Conservation (phyloP, 1,139 yeast genomes). For the Lodderomyces elongisporus region DNA sequence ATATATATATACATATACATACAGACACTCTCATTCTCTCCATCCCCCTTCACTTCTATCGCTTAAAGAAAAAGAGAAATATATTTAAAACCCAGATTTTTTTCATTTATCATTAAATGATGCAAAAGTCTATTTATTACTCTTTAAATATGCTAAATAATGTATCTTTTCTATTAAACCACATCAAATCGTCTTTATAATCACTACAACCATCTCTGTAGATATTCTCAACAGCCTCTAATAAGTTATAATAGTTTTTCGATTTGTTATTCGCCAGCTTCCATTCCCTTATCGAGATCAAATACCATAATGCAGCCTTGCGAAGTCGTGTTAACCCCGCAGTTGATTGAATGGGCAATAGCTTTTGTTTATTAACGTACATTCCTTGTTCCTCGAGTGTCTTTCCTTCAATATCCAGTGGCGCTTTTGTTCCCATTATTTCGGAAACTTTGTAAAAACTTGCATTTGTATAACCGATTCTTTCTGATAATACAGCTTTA, state of each 20-base stretch:
- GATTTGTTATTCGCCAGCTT: slow-evolving; percentile 21
- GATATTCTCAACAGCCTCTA: slow-evolving; percentile 25
- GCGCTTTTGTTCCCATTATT: slow-evolving; percentile 9
- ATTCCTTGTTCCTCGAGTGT: slow-evolving; percentile 25
- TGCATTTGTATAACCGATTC: slow-evolving; percentile 38
- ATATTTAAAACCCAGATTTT: too few species aligned
- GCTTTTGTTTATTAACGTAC: slow-evolving; percentile 35
- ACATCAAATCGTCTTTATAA: slow-evolving; percentile 12
- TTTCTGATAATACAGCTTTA: slow-evolving; percentile 37
- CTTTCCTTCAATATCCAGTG: slow-evolving; percentile 12
- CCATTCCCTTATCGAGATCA: slow-evolving; percentile 78
- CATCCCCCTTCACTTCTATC: too few species aligned
- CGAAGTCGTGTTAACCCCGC: slow-evolving; percentile 58
- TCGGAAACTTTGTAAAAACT: slow-evolving; percentile 16
- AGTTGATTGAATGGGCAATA: slow-evolving; percentile 33
- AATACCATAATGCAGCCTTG: slow-evolving; percentile 74
- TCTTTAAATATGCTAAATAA: slow-evolving; percentile 28
- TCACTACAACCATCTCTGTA: slow-evolving; percentile 1
- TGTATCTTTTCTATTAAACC: slow-evolving; percentile 36
- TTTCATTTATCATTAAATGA: too few species aligned
- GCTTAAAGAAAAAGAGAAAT: too few species aligned
- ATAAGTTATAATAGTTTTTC: slow-evolving; percentile 21
- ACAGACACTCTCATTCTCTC: too few species aligned
- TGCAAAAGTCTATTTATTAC: slow-evolving; percentile 1
- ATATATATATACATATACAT: too few species aligned